phyloP scores from a whole-genome alignment of 257 asterid species.

The Gentiana straminea region DNA sequence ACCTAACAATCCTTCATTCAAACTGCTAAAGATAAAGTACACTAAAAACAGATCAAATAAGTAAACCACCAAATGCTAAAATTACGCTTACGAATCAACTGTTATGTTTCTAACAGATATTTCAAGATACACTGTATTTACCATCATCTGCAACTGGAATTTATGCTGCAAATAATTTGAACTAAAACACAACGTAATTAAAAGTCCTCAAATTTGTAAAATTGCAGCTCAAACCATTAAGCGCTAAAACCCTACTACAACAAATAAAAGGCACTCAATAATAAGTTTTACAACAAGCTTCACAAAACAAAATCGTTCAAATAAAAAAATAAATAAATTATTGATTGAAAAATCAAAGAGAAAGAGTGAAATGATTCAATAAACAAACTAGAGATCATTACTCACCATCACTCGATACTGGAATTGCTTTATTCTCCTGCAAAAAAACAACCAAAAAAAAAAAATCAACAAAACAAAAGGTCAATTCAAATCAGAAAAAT shows the following conservation, averaged over 20 bases:
- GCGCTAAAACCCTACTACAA: background rate
- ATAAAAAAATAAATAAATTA: background rate
- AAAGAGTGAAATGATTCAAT: no score
- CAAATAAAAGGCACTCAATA: no score
- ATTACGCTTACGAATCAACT: no score
- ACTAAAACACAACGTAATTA: background rate
- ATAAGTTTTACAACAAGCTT: no score
- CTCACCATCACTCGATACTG: slow-evolving; percentile 3
- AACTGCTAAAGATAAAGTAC: no score
- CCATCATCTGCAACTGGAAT: no score
- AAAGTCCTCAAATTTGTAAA: background rate
- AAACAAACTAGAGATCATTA: background rate
- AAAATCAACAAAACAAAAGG: background rate
- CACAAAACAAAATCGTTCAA: background rate
- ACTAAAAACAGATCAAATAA: no score
- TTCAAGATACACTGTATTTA: no score
- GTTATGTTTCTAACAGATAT: no score
- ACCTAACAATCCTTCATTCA: no score
- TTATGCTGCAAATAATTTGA: background rate
- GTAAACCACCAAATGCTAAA: no score
- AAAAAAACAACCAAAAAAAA: background rate
- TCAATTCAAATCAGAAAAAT: background rate
- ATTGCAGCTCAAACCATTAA: background rate
- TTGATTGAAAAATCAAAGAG: background rate
- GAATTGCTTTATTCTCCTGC: slow-evolving; percentile 15